phyloP scores from a whole-genome alignment of 805 yeast genomes.

The Yamadazyma nakazawae region DNA sequence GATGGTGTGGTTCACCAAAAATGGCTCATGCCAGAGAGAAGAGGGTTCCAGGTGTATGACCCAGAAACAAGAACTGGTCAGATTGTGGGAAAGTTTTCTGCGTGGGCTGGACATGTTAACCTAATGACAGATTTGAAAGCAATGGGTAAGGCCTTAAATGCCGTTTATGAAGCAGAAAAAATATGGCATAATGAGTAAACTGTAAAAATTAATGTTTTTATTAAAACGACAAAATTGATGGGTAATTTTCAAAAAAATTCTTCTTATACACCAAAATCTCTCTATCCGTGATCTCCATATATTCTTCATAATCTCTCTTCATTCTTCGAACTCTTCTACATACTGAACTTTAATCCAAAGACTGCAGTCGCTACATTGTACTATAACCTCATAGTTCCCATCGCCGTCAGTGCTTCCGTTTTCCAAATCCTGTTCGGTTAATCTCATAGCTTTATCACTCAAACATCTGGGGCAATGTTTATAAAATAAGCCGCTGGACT shows the following conservation, averaged over 20 bases:
- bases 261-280: too few relatives aligned
- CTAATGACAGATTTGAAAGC: slow-evolving; percentile 70
- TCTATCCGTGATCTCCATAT: too few relatives aligned
- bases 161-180: slow-evolving; percentile 59
- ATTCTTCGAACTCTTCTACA: slow-evolving; percentile 36
- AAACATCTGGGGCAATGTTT: slow-evolving; percentile 70
- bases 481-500: slow-evolving; percentile 35
- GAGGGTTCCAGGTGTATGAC: slow-evolving; percentile 51
- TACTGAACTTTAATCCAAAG: slow-evolving; percentile 79
- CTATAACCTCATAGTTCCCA: slow-evolving; percentile 58
- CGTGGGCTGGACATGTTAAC: slow-evolving; percentile 73
- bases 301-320: too few relatives aligned
- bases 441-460: slow-evolving; percentile 46
- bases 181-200: slow-evolving; percentile 21
- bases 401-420: slow-evolving; percentile 48
- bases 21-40: slow-evolving; percentile 75
- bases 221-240: too few relatives aligned
- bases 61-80: slow-evolving; percentile 38
- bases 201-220: background rate
- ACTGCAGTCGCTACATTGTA: slow-evolving; percentile 83
- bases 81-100: slow-evolving; percentile 62
- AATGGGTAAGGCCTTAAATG: slow-evolving; percentile 67
- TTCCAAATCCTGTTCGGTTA: slow-evolving; percentile 62
- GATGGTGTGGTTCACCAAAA: slow-evolving; percentile 89
- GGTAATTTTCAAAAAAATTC: background rate